A percentile compares a stretch with the other conserved stretches of the same genome.
Evolutionary conservation across 2,329 filamentous ascomycete genomes (phyloP).

Genomic region (Hymenoscyphus fructigenus): DNA sequence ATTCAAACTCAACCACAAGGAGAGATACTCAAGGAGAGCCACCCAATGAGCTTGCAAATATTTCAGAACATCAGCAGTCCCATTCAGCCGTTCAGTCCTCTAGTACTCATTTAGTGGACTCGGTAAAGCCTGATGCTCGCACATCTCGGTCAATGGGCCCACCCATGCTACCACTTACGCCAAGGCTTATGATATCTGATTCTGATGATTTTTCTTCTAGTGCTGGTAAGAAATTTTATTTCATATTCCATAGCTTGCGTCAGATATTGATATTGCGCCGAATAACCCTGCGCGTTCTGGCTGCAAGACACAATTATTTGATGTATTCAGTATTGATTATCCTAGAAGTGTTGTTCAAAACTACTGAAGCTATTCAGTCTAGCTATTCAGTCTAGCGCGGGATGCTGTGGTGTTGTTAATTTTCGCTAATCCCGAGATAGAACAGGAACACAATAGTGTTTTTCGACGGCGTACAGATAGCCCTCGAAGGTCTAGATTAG

Average conservation of each 20-base stretch:
- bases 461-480: background rate
- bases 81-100: background rate
- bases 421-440: background rate
- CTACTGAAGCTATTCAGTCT: background rate
- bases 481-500: background rate
- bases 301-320: too few relatives aligned
- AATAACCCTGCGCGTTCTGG: background rate
- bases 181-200: background rate
- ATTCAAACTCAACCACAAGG: background rate
- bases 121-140: background rate
- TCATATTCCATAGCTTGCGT: background rate
- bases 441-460: slow-evolving; percentile 2
- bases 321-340: background rate
- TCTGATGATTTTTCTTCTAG: slow-evolving; percentile 2
- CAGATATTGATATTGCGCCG: background rate
- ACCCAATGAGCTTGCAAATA: background rate
- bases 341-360: background rate
- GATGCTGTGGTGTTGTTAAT: too few relatives aligned
- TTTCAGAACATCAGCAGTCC: background rate
- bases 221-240: background rate
- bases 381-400: background rate
- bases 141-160: background rate
- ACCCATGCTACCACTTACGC: background rate
- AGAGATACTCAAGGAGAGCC: background rate
- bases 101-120: background rate